A percentile compares a stretch with the other conserved stretches of the same genome.
Conservation (phyloP, 495 filamentous ascomycete species). For the Pyrenopolyporus hunteri region DNA sequence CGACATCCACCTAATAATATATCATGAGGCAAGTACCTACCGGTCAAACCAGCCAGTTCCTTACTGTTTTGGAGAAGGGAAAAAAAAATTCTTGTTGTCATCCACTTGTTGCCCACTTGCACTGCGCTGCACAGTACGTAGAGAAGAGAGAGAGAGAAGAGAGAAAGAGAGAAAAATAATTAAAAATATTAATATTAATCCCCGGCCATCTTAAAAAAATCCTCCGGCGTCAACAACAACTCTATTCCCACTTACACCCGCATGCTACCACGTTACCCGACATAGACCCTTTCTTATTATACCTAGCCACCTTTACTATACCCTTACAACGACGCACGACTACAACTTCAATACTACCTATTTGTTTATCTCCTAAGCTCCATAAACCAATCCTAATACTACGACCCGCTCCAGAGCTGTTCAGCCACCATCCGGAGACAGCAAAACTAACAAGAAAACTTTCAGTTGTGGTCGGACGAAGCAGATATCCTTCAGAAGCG, state of each 20-base stretch:
- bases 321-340: constrained; percentile 4
- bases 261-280: constrained; percentile 17
- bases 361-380: constrained; percentile 10
- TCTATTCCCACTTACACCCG: constrained; percentile 37
- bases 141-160: too few species aligned
- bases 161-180: too few species aligned
- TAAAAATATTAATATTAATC: too few species aligned
- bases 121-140: background rate
- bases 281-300: constrained; percentile 19
- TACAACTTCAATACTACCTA: background rate
- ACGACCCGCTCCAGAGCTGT: background rate
- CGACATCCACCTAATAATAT: constrained; percentile 37
- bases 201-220: constrained; percentile 33
- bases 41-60: constrained; percentile 4
- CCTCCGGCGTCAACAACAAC: constrained; percentile 40
- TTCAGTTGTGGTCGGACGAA: constrained; percentile 33
- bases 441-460: constrained; percentile 10
- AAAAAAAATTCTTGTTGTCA: constrained; percentile 11
- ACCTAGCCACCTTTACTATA: background rate
- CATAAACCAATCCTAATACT: background rate
- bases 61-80: constrained; percentile 2
- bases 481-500: constrained; percentile 30
- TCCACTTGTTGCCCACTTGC: background rate
- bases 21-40: constrained; percentile 38
- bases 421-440: constrained; percentile 2